Conservation (phyloP, 192 early-diverging fungal genomes). For the Dimargaris verticillata region DNA sequence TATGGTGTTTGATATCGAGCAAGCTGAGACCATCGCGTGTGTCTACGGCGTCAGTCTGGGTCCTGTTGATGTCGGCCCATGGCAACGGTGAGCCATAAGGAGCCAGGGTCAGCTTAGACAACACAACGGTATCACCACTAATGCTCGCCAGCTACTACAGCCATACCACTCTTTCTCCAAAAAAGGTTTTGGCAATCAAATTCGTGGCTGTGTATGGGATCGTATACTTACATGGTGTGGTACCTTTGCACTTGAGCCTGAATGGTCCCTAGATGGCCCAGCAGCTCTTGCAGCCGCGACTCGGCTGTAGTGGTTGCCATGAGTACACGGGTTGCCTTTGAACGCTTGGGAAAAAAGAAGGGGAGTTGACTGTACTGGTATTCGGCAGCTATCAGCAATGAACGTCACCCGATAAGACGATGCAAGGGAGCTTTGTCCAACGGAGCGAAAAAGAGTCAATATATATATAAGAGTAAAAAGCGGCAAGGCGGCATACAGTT, state of each 20-base stretch:
- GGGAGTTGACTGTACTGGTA: too few species aligned
- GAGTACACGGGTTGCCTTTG: too few species aligned
- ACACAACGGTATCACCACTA: background rate
- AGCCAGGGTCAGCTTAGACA: background rate
- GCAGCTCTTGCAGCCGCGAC: background rate
- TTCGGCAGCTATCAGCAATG: too few species aligned
- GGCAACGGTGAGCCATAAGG: background rate
- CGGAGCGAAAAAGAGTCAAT: too few species aligned
- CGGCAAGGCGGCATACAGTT: too few species aligned
- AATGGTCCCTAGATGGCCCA: background rate
- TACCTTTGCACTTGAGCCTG: background rate
- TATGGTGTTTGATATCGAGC: constrained; percentile 79
- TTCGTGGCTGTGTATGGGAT: too few species aligned
- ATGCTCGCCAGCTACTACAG: background rate
- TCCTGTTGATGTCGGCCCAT: background rate
- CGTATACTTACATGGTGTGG: constrained; percentile 1
- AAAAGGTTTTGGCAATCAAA: too few species aligned
- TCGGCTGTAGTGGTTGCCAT: background rate
- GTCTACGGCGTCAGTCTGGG: background rate
- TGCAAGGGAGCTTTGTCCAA: too few species aligned
- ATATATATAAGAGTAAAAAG: too few species aligned
- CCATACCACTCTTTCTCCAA: background rate
- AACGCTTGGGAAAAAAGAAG: too few species aligned
- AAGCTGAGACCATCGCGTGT: constrained; percentile 73
- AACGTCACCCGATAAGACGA: too few species aligned